Conservation (phyloP, 768 basidiomycete genomes). For the Xerocomellus chrysenteron region DNA sequence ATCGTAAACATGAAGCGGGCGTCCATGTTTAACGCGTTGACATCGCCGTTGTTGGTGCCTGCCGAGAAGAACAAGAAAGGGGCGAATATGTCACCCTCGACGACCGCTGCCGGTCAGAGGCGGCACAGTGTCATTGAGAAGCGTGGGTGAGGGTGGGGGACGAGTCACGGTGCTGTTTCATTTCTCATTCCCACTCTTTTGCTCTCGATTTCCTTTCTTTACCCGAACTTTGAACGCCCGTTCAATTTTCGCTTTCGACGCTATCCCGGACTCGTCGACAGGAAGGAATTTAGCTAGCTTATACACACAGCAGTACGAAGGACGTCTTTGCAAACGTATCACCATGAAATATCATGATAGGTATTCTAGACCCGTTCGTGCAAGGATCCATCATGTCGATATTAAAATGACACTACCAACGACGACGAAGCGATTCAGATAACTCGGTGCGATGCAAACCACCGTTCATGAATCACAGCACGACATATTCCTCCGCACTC, state of each 20-base stretch:
- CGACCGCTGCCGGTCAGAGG: not conserved
- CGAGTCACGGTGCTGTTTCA: not conserved
- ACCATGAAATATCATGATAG: not conserved
- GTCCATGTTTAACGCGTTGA: conserved; percentile 14
- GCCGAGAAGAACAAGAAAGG: not conserved
- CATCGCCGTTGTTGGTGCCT: conserved; percentile 5
- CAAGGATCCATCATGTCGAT: not conserved
- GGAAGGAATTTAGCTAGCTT: not conserved
- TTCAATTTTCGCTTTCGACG: not conserved
- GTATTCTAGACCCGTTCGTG: not conserved
- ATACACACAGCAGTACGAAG: not conserved
- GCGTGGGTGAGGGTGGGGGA: not conserved
- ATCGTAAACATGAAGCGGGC: conserved; percentile 23
- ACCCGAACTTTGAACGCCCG: not conserved
- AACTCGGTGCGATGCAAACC: no score
- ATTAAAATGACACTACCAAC: not conserved
- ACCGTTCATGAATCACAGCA: conserved; percentile 35
- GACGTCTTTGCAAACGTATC: not conserved
- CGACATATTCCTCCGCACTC: conserved; percentile 54
- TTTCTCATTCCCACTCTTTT: not conserved
- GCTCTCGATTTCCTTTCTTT: not conserved
- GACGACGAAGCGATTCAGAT: not conserved
- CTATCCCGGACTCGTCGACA: not conserved
- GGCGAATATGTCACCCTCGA: not conserved
- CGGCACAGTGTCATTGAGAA: conserved; percentile 12